phyloP scores from a whole-genome alignment of 2,329 filamentous ascomycete species.

The Fusarium vanettenii region DNA sequence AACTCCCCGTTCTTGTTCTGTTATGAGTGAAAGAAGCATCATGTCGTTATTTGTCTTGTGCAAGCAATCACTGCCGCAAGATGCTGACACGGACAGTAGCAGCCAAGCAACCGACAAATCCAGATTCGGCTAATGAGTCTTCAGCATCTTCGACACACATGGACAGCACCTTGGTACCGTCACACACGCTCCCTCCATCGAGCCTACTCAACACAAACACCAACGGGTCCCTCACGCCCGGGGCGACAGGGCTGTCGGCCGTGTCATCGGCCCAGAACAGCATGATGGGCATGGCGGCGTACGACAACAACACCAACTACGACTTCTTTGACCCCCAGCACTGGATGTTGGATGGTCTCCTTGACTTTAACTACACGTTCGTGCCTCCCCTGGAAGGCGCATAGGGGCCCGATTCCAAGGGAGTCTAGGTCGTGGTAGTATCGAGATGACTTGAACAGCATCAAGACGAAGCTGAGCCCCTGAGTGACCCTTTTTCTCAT shows the following conservation, averaged over 20 bases:
- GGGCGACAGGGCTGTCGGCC: slow-evolving; percentile 58
- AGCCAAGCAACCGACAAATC: slow-evolving; percentile 87
- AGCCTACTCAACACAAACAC: slow-evolving; percentile 55
- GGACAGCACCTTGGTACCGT: slow-evolving; percentile 68
- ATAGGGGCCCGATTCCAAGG: slow-evolving; percentile 41
- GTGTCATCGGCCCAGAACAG: slow-evolving; percentile 54
- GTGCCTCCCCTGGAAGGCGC: slow-evolving; percentile 66
- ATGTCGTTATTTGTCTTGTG: slow-evolving; percentile 39
- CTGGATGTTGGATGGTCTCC: slow-evolving; percentile 90
- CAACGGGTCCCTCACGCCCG: slow-evolving; percentile 66
- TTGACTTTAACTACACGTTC: slow-evolving; percentile 81
- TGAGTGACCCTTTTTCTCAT: background rate
- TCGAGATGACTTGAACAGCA: background rate
- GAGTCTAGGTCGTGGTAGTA: background rate
- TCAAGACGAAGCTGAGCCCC: background rate
- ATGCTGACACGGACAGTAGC: slow-evolving; percentile 56
- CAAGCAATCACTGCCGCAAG: slow-evolving; percentile 21
- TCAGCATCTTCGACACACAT: slow-evolving; percentile 75
- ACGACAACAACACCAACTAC: slow-evolving; percentile 77
- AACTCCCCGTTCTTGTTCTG: slow-evolving; percentile 21
- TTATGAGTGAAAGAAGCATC: slow-evolving; percentile 34
- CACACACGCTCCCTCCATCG: slow-evolving; percentile 54
- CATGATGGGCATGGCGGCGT: slow-evolving; percentile 66
- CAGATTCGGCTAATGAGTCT: slow-evolving; percentile 80
- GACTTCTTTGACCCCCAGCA: slow-evolving; percentile 93